Evolutionary conservation across 495 filamentous ascomycete species (phyloP).

Genomic region (Neurospora hispaniola): DNA sequence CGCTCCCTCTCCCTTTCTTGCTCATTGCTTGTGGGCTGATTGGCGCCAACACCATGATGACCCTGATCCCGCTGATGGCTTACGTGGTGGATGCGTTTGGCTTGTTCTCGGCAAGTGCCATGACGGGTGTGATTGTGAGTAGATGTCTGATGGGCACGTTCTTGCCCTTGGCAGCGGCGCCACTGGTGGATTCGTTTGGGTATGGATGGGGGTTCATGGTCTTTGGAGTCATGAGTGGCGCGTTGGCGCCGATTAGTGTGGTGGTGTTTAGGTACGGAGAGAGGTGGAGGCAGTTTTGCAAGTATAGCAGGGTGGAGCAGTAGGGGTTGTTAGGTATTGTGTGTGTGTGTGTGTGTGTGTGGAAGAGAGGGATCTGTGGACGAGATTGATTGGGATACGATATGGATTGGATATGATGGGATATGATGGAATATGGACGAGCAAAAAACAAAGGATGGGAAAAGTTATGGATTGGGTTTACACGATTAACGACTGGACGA

Average conservation of each 20-base stretch:
- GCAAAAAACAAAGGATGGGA: not conserved
- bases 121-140: constrained; percentile 44
- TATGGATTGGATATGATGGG: not conserved
- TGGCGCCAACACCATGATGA: constrained; percentile 32
- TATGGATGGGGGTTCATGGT: constrained; percentile 41
- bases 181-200: constrained; percentile 34
- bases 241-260: constrained; percentile 40
- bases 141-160: constrained; percentile 45
- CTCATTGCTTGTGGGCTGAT: constrained; percentile 32
- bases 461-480: not conserved
- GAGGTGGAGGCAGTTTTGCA: constrained; percentile 38
- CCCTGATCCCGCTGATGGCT: constrained; percentile 38
- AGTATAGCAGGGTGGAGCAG: constrained; percentile 27
- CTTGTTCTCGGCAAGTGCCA: constrained; percentile 42
- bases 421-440: not conserved
- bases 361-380: not conserved
- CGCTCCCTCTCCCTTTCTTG: constrained; percentile 28
- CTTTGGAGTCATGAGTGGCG: constrained; percentile 25
- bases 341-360: not conserved
- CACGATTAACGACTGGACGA: not conserved
- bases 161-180: constrained; percentile 37
- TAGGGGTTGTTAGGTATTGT: too few relatives aligned
- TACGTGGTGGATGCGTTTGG: constrained; percentile 51
- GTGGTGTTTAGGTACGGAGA: constrained; percentile 39
- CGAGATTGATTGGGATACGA: not conserved